These are phyloP conservation scores for Letharia lupina DNA, from an alignment of 495 filamentous ascomycete genomes.

Conservation along the genomic window DNA sequence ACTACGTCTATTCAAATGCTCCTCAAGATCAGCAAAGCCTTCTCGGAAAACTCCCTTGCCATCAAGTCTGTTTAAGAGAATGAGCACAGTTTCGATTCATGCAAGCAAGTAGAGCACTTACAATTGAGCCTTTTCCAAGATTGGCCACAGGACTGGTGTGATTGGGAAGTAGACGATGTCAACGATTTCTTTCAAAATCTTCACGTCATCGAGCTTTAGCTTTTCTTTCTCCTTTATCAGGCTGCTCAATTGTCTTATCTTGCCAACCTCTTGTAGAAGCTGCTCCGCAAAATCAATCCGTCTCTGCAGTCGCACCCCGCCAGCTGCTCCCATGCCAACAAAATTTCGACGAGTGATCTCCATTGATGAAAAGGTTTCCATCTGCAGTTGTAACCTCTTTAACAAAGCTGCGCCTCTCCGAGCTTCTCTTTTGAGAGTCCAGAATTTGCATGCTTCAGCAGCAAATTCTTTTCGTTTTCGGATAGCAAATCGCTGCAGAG, in stretches of 20 bases:
- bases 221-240: conserved; percentile 63
- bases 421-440: conserved; percentile 93
- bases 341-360: conserved; percentile 93
- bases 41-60: conserved; percentile 59
- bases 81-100: conserved; percentile 32
- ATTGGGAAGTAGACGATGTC: conserved; percentile 89
- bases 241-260: conserved; percentile 58
- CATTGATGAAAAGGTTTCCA: conserved; percentile 92
- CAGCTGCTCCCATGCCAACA: conserved; percentile 78
- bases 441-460: conserved; percentile 89
- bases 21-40: conserved; percentile 54
- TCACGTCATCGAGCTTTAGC: conserved; percentile 64
- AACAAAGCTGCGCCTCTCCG: conserved; percentile 82
- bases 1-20: conserved; percentile 57
- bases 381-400: conserved; percentile 85
- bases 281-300: conserved; percentile 80
- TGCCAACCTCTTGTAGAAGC: conserved; percentile 66
- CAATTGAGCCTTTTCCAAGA: conserved; percentile 70
- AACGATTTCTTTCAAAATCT: conserved; percentile 65
- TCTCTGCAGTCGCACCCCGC: conserved; percentile 64
- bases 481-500: conserved; percentile 70
- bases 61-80: conserved; percentile 51
- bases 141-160: conserved; percentile 63
- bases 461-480: conserved; percentile 84
- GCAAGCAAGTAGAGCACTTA: conserved; percentile 38